Evolutionary conservation across 176 grass and related monocot species (phyloP), one percentile per base, ranked within the genome.

Genomic region (Hordeum marinum): DNA sequence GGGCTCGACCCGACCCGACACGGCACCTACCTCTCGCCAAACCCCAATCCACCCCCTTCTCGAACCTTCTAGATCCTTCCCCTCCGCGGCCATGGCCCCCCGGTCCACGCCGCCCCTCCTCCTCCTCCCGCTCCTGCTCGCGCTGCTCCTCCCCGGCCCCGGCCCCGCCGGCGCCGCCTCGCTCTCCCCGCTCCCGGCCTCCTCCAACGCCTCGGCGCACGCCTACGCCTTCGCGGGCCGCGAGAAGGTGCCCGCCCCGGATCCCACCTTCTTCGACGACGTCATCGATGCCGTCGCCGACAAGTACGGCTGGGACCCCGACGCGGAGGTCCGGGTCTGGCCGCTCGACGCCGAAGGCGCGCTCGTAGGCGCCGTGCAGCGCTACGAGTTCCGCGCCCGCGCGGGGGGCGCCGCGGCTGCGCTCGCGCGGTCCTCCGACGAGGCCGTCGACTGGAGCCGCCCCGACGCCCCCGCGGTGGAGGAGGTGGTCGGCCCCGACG

Each of bases 251-350:
- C 71, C 58, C 7, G 54, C 31, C 36, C 63, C 36, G 43, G 82
- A 79, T 25, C 75, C 72, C 31, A 80, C 71, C 18, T 94, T 95
- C 82, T 81, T 99, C 7, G 63, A 86, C 26, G 91, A 92, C 81
- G 82, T 99, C 86, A 85, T 89, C 13, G 80, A 95, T 46, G 82
- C 86, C 31, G 83, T 96, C 25, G 76, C 91, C 20, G 84, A 80
- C 63, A 99, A 88, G 88, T 92, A 96, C 77, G 54, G 57, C 41
- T 99, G 96, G 96, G 90, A 93, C 48, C 87, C 80, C 5, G 69
- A 90, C 50, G 82, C 87, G 11, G 90, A 87, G 59, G 86, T 90
- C 20, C 67, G 90, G 82, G 73, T 95, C 75, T 89, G 84, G 87
- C 85, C 84, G 79, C 86, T 93, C 35, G 91, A 94, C 70, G 82